These are phyloP conservation scores for Mediolabrus comicus DNA, from an alignment of 108 stramenopile genomes.

Conservation along the genomic window DNA sequence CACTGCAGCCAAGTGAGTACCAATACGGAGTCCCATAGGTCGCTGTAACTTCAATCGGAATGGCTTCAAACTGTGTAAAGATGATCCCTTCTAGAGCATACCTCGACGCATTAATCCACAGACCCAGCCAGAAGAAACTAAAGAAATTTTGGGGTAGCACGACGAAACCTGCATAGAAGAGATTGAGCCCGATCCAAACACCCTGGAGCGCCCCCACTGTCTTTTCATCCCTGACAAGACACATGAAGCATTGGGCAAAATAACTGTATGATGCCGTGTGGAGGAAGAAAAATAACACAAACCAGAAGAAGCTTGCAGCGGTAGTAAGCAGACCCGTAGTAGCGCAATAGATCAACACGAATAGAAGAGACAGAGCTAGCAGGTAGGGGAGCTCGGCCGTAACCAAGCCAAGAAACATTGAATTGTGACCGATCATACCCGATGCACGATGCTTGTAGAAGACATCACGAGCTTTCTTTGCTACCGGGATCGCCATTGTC, in stretches of 20 bases:
- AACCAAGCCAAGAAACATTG: slow-evolving; percentile 60
- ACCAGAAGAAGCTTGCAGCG: slow-evolving; percentile 38
- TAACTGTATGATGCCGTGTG: slow-evolving; percentile 74
- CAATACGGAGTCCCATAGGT: slow-evolving; percentile 20
- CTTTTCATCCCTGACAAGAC: slow-evolving; percentile 55
- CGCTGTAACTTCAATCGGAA: slow-evolving; percentile 16
- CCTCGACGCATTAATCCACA: slow-evolving; percentile 30
- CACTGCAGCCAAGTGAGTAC: slow-evolving; percentile 32
- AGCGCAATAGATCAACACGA: slow-evolving; percentile 17
- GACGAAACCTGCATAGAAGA: slow-evolving; percentile 77
- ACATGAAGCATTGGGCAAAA: slow-evolving; percentile 80
- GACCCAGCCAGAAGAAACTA: slow-evolving; percentile 17
- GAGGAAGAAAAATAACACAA: slow-evolving; percentile 69
- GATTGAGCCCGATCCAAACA: slow-evolving; percentile 76
- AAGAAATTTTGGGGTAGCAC: slow-evolving; percentile 63
- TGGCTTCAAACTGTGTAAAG: slow-evolving; percentile 29
- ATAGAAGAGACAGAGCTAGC: slow-evolving; percentile 33
- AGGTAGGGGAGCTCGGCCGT: slow-evolving; percentile 58
- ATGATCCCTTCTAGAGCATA: slow-evolving; percentile 36
- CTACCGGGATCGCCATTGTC: slow-evolving; percentile 74
- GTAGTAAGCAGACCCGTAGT: slow-evolving; percentile 32
- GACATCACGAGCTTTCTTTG: slow-evolving; percentile 67
- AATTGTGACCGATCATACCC: slow-evolving; percentile 66
- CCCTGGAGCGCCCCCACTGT: slow-evolving; percentile 65
- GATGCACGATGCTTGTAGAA: slow-evolving; percentile 70